Percentiles rank a stretch among this genome's conserved stretches.
Evolutionary conservation across 805 yeast genomes (phyloP).

Genomic region (Brettanomyces nanus): DNA sequence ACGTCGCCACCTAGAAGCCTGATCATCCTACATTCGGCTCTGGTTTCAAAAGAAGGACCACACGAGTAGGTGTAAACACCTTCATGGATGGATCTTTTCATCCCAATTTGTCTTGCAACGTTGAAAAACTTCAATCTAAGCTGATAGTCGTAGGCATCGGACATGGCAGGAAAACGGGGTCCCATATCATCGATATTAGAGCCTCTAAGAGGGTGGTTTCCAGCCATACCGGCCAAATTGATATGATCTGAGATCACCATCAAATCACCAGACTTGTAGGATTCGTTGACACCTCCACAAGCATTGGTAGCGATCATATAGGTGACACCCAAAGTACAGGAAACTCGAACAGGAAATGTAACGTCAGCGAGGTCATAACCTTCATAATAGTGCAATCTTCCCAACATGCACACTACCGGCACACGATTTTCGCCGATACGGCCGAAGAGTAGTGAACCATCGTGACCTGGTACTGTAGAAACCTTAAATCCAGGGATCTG

Average conservation of each 20-base stretch:
- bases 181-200: constrained; percentile 76
- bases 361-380: constrained; percentile 80
- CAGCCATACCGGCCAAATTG: constrained; percentile 86
- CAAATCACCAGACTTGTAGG: constrained; percentile 72
- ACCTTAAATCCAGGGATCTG: constrained; percentile 72
- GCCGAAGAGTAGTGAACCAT: constrained; percentile 77
- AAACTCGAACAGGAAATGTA: constrained; percentile 77
- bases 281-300: constrained; percentile 77
- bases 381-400: constrained; percentile 87
- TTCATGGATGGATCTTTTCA: constrained; percentile 66
- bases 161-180: constrained; percentile 78
- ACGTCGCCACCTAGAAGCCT: constrained; percentile 77
- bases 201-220: constrained; percentile 81
- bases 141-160: constrained; percentile 80
- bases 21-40: constrained; percentile 84
- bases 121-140: constrained; percentile 55
- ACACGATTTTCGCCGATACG: constrained; percentile 55
- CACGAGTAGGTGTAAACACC: constrained; percentile 81
- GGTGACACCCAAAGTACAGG: constrained; percentile 52
- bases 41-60: constrained; percentile 90
- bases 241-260: constrained; percentile 89
- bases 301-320: constrained; percentile 86
- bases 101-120: constrained; percentile 35
- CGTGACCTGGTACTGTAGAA: constrained; percentile 88
- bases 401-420: constrained; percentile 90